Evolutionary conservation across 1,284 basidiomycete genomes (phyloP).

Genomic region (Ustilago cynodontis): DNA sequence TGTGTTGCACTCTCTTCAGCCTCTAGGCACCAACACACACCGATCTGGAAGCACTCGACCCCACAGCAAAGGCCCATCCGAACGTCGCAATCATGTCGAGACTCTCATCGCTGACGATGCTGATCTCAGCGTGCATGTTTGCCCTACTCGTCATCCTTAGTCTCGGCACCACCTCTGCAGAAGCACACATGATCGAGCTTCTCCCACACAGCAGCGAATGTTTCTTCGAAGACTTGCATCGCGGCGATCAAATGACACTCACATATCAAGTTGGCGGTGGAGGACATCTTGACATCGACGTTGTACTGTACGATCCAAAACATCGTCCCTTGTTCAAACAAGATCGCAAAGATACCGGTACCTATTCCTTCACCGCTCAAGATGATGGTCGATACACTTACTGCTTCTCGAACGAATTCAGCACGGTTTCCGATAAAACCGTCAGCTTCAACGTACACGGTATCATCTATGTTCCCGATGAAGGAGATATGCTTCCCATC

Average conservation of each 20-base stretch:
- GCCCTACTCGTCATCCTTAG: constrained; percentile 20
- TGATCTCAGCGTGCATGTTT: constrained; percentile 8
- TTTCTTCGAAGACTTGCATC: constrained; percentile 96
- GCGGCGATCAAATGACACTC: constrained; percentile 97
- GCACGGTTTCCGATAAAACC: constrained; percentile 91
- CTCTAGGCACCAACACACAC: too few relatives aligned
- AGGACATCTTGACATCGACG: constrained; percentile 96
- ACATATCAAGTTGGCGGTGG: constrained; percentile 98
- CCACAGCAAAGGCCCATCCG: too few relatives aligned
- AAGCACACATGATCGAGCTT: constrained; percentile 73
- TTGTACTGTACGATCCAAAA: constrained; percentile 82
- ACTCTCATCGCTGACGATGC: constrained; percentile 4
- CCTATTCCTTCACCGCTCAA: constrained; percentile 85
- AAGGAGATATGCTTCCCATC: constrained; percentile 81
- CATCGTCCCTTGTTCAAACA: constrained; percentile 80
- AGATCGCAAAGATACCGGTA: constrained; percentile 88
- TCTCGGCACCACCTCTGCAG: background rate
- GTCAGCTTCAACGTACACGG: constrained; percentile 99
- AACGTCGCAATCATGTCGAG: constrained; percentile 5
- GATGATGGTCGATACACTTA: constrained; percentile 90
- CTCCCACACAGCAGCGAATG: constrained; percentile 88
- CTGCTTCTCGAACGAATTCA: constrained; percentile 99
- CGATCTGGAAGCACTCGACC: background rate
- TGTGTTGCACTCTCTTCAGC: too few relatives aligned
- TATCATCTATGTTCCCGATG: constrained; percentile 89